Evolutionary conservation across 129 eudicot species (phyloP).

Genomic region (Pulicaria dysenterica): DNA sequence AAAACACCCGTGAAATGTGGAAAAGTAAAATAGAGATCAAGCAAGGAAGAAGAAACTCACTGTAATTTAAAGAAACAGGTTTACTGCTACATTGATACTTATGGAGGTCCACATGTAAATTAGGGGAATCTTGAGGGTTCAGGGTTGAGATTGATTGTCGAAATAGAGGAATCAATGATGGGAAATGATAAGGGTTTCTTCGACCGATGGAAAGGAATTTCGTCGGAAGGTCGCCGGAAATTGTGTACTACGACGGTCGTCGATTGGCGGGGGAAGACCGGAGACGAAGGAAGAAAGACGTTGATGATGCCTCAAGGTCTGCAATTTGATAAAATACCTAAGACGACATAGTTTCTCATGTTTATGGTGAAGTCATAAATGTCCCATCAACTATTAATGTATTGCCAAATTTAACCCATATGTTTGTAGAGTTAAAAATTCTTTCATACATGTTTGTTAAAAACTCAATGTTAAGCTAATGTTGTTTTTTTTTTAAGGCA

Average conservation of each 20-base stretch:
- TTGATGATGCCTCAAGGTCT: constrained; percentile 2
- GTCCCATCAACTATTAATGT: constrained; percentile 1
- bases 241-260: constrained; percentile 18
- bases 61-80: not conserved
- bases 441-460: not conserved
- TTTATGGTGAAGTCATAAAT: constrained; percentile 7
- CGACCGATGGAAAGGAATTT: not conserved
- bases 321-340: constrained; percentile 31
- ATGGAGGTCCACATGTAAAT: constrained; percentile 22
- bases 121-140: constrained; percentile 7
- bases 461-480: too few relatives aligned
- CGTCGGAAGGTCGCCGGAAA: constrained; percentile 13
- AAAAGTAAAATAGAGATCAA: constrained; percentile 3
- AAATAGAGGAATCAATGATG: constrained; percentile 15
- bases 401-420: not conserved
- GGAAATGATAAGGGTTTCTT: not conserved
- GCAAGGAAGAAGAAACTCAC: constrained; percentile 26
- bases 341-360: constrained; percentile 20
- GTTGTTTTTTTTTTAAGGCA: too few relatives aligned
- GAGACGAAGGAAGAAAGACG: constrained; percentile 21
- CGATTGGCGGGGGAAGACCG: constrained; percentile 13
- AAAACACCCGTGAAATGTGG: not conserved
- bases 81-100: constrained; percentile 36
- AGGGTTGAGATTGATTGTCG: constrained; percentile 4
- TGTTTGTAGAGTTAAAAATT: not conserved